A percentile compares a stretch with the other conserved stretches of the same genome.
phyloP scores from a whole-genome alignment of 2,329 filamentous ascomycete species.

The Mollisia scopiformis region DNA sequence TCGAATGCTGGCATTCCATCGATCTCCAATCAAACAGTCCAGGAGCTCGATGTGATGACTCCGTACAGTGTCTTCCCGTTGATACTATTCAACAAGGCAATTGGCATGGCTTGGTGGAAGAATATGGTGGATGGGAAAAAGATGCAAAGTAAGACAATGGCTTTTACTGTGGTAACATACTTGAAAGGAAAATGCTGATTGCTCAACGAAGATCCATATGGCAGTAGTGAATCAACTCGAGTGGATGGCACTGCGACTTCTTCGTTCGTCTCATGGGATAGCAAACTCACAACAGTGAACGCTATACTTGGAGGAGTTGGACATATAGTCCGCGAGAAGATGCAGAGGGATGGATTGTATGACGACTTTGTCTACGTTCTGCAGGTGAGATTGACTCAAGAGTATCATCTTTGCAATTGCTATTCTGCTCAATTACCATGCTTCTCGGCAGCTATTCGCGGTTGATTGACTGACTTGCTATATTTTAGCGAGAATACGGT shows the following conservation, averaged over 20 bases:
- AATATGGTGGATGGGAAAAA: slow-evolving; percentile 46
- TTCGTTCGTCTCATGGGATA: slow-evolving; percentile 47
- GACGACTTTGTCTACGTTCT: slow-evolving; percentile 36
- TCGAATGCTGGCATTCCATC: slow-evolving; percentile 45
- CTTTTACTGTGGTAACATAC: not conserved
- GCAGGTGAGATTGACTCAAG: not conserved
- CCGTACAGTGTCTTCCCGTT: slow-evolving; percentile 1
- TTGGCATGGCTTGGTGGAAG: slow-evolving; percentile 47
- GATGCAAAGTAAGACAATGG: slow-evolving; percentile 43
- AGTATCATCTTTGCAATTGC: no score
- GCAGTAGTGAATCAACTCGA: slow-evolving; percentile 45
- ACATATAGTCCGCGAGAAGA: slow-evolving; percentile 42
- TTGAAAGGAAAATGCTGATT: not conserved
- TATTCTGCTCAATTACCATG: not conserved
- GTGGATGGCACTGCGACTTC: slow-evolving; percentile 44
- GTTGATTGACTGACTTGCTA: not conserved
- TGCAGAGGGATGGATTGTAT: slow-evolving; percentile 43
- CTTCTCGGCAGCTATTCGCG: not conserved
- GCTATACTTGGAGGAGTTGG: slow-evolving; percentile 43
- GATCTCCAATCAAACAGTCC: slow-evolving; percentile 42
- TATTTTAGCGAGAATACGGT: not conserved
- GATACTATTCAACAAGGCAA: slow-evolving; percentile 39
- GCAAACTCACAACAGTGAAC: slow-evolving; percentile 45
- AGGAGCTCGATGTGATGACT: slow-evolving; percentile 46
- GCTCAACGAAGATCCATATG: slow-evolving; percentile 38